These are phyloP conservation scores for Oenanthe javanica DNA, from an alignment of 140 eudicot species.

Conservation along the genomic window DNA sequence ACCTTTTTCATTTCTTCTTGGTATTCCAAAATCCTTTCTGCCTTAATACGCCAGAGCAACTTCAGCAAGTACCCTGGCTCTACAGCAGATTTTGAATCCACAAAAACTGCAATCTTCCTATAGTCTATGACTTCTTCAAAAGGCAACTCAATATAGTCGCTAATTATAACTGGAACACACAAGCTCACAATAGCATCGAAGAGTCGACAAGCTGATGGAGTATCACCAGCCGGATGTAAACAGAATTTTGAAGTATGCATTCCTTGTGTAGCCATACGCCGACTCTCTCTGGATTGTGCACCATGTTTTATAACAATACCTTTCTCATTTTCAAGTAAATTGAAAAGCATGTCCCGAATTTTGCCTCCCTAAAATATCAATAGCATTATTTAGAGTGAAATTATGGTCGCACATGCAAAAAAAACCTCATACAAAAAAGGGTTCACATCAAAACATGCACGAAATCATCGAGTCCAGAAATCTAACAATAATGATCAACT, in stretches of 20 bases:
- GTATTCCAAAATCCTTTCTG: conserved; percentile 54
- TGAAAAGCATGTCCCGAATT: conserved; percentile 78
- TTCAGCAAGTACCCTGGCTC: conserved; percentile 64
- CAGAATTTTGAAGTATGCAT: too few relatives aligned
- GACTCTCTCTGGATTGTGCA: conserved; percentile 45
- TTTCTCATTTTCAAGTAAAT: conserved; percentile 30
- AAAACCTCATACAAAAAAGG: background rate
- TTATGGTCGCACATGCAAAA: background rate
- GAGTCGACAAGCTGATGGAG: conserved; percentile 41
- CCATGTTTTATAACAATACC: background rate
- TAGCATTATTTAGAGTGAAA: conserved; percentile 21
- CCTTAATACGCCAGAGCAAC: conserved; percentile 45
- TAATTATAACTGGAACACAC: conserved; percentile 88
- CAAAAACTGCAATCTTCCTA: conserved; percentile 77
- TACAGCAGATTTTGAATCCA: conserved; percentile 69
- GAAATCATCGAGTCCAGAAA: background rate
- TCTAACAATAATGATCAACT: background rate
- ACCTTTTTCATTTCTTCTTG: conserved; percentile 80
- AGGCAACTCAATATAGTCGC: conserved; percentile 87
- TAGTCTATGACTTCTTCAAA: conserved; percentile 97
- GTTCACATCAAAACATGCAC: background rate
- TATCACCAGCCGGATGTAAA: too few relatives aligned
- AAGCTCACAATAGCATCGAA: conserved; percentile 98
- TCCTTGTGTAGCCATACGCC: too few relatives aligned
- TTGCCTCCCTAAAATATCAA: conserved; percentile 68